Evolutionary conservation across 2,329 filamentous ascomycete genomes (phyloP).

Genomic region (Monilinia fructigena): DNA sequence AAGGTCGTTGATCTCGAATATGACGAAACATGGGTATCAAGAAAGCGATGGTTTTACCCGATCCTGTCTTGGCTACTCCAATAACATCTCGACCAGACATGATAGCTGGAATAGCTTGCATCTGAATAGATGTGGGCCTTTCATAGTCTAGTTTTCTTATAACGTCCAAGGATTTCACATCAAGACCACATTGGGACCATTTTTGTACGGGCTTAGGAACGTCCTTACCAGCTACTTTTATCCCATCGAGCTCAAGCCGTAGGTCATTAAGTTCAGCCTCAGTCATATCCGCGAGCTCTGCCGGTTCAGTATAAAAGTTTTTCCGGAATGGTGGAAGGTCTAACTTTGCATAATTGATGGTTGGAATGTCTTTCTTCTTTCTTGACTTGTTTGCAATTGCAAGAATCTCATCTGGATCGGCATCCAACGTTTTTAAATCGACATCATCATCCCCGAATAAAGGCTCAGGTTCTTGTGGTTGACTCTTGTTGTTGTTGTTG

Average conservation of each 20-base stretch:
- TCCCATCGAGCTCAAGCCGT: conserved; percentile 86
- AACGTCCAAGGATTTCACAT: conserved; percentile 81
- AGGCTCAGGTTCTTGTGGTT: conserved; percentile 70
- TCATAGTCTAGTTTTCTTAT: conserved; percentile 80
- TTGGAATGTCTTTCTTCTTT: conserved; percentile 96
- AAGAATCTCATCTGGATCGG: conserved; percentile 62
- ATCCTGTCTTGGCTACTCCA: conserved; percentile 95
- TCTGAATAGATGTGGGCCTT: conserved; percentile 88
- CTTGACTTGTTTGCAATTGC: conserved; percentile 58
- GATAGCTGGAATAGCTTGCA: conserved; percentile 89
- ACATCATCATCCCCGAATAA: conserved; percentile 87
- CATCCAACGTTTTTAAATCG: conserved; percentile 60
- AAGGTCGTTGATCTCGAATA: conserved; percentile 85
- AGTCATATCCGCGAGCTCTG: conserved; percentile 77
- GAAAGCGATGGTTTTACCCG: conserved; percentile 96
- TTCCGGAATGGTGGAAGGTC: conserved; percentile 85
- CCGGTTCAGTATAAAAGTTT: conserved; percentile 90
- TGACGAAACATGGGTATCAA: conserved; percentile 96
- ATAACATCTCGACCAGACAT: conserved; percentile 97
- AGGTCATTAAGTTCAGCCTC: conserved; percentile 81
- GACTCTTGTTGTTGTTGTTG: conserved; percentile 45
- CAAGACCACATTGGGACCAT: conserved; percentile 93
- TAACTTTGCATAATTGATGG: conserved; percentile 81
- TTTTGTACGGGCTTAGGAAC: conserved; percentile 93
- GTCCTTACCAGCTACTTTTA: conserved; percentile 86